These are phyloP conservation scores for Fusarium virguliforme DNA, from an alignment of 2,329 filamentous ascomycete genomes.

Conservation along the genomic window DNA sequence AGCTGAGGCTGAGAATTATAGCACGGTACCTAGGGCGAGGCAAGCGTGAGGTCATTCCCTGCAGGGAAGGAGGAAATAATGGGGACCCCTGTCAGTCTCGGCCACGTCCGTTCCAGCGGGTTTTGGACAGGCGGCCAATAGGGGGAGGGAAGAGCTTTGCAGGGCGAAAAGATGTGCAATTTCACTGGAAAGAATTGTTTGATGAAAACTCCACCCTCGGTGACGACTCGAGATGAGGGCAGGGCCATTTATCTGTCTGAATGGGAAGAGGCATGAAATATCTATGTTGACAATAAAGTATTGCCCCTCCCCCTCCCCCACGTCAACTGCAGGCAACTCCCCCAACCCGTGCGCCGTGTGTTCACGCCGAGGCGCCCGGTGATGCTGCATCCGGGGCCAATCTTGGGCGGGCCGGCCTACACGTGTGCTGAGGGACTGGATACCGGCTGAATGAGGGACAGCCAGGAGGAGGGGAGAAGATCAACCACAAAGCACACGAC, in stretches of 20 bases:
- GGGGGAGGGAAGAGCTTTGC: not conserved
- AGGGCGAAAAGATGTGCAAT: slow-evolving; percentile 19
- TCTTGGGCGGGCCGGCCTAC: slow-evolving; percentile 47
- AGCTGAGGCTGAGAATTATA: slow-evolving; percentile 15
- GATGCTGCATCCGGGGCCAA: slow-evolving; percentile 41
- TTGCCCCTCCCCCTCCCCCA: slow-evolving; percentile 15
- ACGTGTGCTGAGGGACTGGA: slow-evolving; percentile 45
- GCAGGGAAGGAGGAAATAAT: slow-evolving; percentile 14
- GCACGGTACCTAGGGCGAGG: not conserved
- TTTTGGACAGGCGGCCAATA: slow-evolving; percentile 16
- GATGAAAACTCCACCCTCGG: slow-evolving; percentile 36
- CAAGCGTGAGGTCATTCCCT: slow-evolving; percentile 45
- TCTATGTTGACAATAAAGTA: not conserved
- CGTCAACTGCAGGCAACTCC: not conserved
- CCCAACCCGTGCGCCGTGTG: slow-evolving; percentile 33
- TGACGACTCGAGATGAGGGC: slow-evolving; percentile 22
- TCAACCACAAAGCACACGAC: slow-evolving; percentile 37
- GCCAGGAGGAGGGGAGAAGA: not conserved
- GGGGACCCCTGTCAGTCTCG: slow-evolving; percentile 30
- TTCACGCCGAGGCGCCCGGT: slow-evolving; percentile 40
- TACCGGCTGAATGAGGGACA: slow-evolving; percentile 23
- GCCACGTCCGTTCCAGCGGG: slow-evolving; percentile 19
- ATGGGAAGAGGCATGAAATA: slow-evolving; percentile 20
- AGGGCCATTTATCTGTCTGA: not conserved
- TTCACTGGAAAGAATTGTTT: slow-evolving; percentile 29